Base-by-base conservation (phyloP, 495 filamentous ascomycete genomes). In the Penicillium verhagenii region DNA sequence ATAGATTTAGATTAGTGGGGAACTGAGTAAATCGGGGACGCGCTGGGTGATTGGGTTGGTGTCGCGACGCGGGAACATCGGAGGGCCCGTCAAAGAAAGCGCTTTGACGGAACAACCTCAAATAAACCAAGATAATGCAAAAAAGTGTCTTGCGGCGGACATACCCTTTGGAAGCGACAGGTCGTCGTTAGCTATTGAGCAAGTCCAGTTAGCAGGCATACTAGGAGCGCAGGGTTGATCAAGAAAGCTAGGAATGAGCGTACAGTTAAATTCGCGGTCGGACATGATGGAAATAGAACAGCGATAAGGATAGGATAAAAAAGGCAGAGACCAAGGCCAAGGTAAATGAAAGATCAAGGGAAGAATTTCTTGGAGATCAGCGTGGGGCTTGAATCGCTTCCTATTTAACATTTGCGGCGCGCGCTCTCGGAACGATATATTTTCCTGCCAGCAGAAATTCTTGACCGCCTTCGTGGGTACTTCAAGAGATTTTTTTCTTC, bases 151-250 rank as follows among this genome's bases (percentile, higher is more conserved):
- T 9, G n/a, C n/a, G 14, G 44, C 21, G 31, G 33, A 23, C 37
- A 9, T 43, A 91, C 90, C 89, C 80, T 98, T 98, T 16, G 94
- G 94, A 40, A 98, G 82, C 47, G 92, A 96, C 62, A 97, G 79
- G 65, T 98, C 94, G 65, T 97, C 94, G 70, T 84, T 92, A 59
- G 81, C 90, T 93, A 29, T 11, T 47, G 31, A 51, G 45, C 24
- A 45, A 37, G 26, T 23, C 29, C 57, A 56, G 57, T 70, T 63
- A 67, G 64, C n/a, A n/a, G n/a, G n/a, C 63, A 57, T 42, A 51
- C 57, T 45, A 46, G 21, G 16, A n/a, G 16, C 16, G 29, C 9
- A 31, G 25, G 37, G 23, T 38, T 21, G 19, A n/a, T n/a, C n/a
- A 21, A 24, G 11, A 54, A 54, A 26, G 28, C 23, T 56, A 47